Evolutionary conservation across 495 filamentous ascomycete species (phyloP), one percentile per base, ranked within the genome.

Genomic region (Lentithecium fluviatile): DNA sequence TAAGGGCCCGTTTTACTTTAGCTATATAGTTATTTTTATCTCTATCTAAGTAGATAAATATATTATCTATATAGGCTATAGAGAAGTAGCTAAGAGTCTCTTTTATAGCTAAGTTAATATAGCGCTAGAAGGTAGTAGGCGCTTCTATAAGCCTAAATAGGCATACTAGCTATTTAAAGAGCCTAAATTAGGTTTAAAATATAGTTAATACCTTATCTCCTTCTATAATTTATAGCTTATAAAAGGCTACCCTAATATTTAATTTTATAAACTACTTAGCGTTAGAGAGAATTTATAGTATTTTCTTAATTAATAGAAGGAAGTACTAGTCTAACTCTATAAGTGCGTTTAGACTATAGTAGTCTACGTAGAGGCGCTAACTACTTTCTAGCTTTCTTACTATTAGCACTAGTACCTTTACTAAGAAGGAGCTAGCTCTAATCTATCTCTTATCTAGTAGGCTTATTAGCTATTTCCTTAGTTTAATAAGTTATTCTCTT

Each of bases 331-430:
- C 15, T 49, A 3, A 15, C 23, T 49, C 6, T 49, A 49, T 49
- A 23, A 49, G n/a, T 23, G 15, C 13, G 23, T 49, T 49, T 23
- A 53, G 26, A 13, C 19, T 12, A 19, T 40, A 37, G 19, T 53
- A 53, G 36, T 53, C 23, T 7, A 49, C 23, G 23, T 49, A 49
- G 17, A 49, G 46, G 19, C 15, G 23, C 46, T 49, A 49, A 5
- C 23, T 15, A 5, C 46, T 15, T 23, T 23, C 23, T 23, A 26
- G 19, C 19, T 49, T 49, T 26, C 23, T 49, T 3, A 15, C 23
- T 21, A 49, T n/a, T 38, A 38, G 24, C 17, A 53, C 50, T 53
- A 38, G 29, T 53, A 53, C 12, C 7, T 40, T 26, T 38, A 53
- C n/a, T 53, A 53, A 38, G 11, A 25, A 53, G 17, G 19, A 37